Conservation (phyloP, 306 rosid species). For the Astragalus glycyphyllos region DNA sequence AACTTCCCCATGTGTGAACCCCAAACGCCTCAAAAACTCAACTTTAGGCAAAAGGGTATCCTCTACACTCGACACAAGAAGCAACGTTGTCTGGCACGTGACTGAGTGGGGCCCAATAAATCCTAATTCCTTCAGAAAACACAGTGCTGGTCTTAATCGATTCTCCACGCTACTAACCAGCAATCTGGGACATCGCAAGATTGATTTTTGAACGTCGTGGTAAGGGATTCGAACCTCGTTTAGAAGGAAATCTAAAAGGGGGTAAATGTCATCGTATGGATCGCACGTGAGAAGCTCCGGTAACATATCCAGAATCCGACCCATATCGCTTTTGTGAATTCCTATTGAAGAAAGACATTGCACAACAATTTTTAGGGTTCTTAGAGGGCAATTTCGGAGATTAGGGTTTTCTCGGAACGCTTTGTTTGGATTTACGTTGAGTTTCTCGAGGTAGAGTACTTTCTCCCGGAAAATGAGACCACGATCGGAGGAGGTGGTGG, state of each 20-base stretch:
- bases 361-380: slow-evolving; percentile 63
- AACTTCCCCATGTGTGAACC: slow-evolving; percentile 59
- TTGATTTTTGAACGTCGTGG: slow-evolving; percentile 56
- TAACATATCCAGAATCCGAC: slow-evolving; percentile 83
- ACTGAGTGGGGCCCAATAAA: slow-evolving; percentile 43
- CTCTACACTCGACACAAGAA: slow-evolving; percentile 50
- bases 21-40: slow-evolving; percentile 47
- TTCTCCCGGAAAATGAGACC: slow-evolving; percentile 77
- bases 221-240: slow-evolving; percentile 68
- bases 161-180: slow-evolving; percentile 59
- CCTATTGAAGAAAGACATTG: slow-evolving; percentile 76
- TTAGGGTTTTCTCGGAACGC: slow-evolving; percentile 69
- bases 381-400: slow-evolving; percentile 61
- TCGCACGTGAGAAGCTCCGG: slow-evolving; percentile 76
- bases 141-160: slow-evolving; percentile 50
- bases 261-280: slow-evolving; percentile 67
- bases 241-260: slow-evolving; percentile 79
- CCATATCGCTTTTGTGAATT: slow-evolving; percentile 55
- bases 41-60: slow-evolving; percentile 49
- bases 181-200: slow-evolving; percentile 74
- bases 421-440: slow-evolving; percentile 61
- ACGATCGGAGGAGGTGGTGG: slow-evolving; percentile 47
- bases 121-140: slow-evolving; percentile 45
- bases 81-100: slow-evolving; percentile 47
- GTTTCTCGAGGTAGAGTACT: slow-evolving; percentile 65